These are phyloP conservation scores for Lophiotrema nucula DNA, from an alignment of 495 filamentous ascomycete species.

Conservation along the genomic window DNA sequence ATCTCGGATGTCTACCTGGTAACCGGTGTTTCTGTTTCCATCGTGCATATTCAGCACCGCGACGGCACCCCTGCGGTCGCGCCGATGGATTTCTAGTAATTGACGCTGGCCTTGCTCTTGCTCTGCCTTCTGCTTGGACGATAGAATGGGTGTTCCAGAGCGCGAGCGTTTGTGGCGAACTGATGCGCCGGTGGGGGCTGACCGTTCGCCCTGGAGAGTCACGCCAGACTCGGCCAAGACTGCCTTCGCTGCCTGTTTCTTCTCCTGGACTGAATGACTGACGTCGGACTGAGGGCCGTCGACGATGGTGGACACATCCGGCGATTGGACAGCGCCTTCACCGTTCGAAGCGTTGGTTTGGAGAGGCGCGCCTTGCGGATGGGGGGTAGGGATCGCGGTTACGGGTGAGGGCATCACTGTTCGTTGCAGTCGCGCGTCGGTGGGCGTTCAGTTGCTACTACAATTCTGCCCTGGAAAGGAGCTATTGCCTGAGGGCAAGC, in stretches of 20 bases:
- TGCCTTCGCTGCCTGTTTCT: slow-evolving; percentile 61
- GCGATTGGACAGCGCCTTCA: slow-evolving; percentile 27
- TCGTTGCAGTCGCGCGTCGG: too few species aligned
- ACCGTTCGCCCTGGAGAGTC: slow-evolving; percentile 19
- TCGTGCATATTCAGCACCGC: slow-evolving; percentile 59
- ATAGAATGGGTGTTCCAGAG: slow-evolving; percentile 51
- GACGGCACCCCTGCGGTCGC: slow-evolving; percentile 69
- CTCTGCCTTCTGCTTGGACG: slow-evolving; percentile 43
- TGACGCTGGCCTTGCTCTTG: slow-evolving; percentile 32
- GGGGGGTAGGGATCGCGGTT: slow-evolving; percentile 7
- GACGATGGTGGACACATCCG: slow-evolving; percentile 4
- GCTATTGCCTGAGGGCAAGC: slow-evolving; percentile 7
- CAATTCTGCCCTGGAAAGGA: too few species aligned
- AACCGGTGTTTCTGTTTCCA: too few species aligned
- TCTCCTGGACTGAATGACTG: slow-evolving; percentile 50
- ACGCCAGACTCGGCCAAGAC: slow-evolving; percentile 53
- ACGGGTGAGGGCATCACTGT: slow-evolving; percentile 31
- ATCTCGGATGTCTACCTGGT: too few species aligned
- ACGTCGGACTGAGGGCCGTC: slow-evolving; percentile 19
- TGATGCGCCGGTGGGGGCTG: slow-evolving; percentile 38
- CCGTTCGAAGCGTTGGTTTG: slow-evolving; percentile 22
- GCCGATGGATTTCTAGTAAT: slow-evolving; percentile 59
- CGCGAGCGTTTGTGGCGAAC: slow-evolving; percentile 59
- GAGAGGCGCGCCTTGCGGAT: slow-evolving; percentile 14
- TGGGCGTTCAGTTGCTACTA: too few species aligned